These are phyloP conservation scores for Cryptococcus sp. DNA, from an alignment of 1,284 basidiomycete species.

Conservation along the genomic window DNA sequence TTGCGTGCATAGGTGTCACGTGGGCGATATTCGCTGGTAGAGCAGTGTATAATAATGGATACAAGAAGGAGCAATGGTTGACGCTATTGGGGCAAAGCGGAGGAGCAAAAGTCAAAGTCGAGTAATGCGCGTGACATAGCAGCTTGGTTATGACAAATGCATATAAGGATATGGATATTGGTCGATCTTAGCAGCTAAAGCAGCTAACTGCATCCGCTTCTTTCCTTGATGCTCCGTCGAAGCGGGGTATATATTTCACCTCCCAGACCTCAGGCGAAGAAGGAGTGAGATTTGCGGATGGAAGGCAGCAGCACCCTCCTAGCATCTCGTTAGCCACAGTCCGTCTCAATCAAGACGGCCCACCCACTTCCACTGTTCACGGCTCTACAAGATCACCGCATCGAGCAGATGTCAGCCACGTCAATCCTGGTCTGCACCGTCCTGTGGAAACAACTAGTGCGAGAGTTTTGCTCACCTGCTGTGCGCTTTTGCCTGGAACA, in stretches of 20 bases:
- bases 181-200: too few relatives aligned
- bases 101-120: constrained; percentile 14
- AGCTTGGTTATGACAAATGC: not conserved
- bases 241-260: not conserved
- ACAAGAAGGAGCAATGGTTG: constrained; percentile 19
- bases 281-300: constrained; percentile 15
- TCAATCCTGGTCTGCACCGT: not conserved
- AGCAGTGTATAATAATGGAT: constrained; percentile 43
- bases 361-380: constrained; percentile 23
- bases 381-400: not conserved
- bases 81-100: constrained; percentile 25
- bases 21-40: constrained; percentile 32
- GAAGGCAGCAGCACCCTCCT: constrained; percentile 23
- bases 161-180: not conserved
- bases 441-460: too few relatives aligned
- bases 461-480: constrained; percentile 16
- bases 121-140: not conserved
- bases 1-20: constrained; percentile 32
- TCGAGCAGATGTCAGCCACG: not conserved
- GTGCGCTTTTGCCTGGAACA: constrained; percentile 16
- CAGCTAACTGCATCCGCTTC: not conserved
- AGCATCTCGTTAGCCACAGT: not conserved
- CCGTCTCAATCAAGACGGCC: not conserved
- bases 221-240: not conserved
- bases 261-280: not conserved